Conservation (phyloP, 345 rosid genomes). For the Citrus medica region DNA sequence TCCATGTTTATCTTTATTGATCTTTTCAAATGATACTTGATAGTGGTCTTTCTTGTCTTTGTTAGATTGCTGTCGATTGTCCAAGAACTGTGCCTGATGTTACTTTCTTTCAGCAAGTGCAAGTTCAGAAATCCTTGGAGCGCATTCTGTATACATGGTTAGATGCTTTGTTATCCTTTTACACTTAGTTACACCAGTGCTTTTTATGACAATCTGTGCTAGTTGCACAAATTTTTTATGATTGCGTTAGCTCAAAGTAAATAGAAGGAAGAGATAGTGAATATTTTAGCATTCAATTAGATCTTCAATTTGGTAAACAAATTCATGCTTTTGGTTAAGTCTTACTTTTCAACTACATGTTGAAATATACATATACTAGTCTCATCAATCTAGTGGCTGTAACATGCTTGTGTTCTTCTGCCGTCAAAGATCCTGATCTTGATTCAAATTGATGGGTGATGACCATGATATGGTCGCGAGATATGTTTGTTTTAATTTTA, state of each 20-base stretch:
- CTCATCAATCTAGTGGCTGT: background rate
- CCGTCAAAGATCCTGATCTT: no score
- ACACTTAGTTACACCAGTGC: background rate
- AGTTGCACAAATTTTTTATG: background rate
- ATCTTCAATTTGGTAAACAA: background rate
- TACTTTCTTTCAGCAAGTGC: conserved; percentile 85
- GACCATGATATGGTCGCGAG: no score
- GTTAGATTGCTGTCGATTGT: conserved; percentile 95
- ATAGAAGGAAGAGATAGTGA: background rate
- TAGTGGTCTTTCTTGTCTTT: conserved; percentile 4
- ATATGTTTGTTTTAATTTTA: no score
- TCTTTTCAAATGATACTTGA: conserved; percentile 5
- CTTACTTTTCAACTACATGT: background rate
- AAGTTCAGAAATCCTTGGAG: conserved; percentile 97
- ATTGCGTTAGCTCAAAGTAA: background rate
- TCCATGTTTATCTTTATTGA: background rate
- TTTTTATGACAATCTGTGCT: background rate
- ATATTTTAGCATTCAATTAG: background rate
- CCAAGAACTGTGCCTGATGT: conserved; percentile 99
- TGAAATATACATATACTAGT: background rate
- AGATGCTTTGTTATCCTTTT: conserved; percentile 20
- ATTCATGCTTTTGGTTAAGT: background rate
- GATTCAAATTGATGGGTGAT: no score
- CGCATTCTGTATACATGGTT: conserved; percentile 98
- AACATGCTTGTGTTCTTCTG: no score